Evolutionary conservation across 495 filamentous ascomycete species (phyloP), one percentile per base, ranked within the genome.

Genomic region (Hypoxylon fragiforme): DNA sequence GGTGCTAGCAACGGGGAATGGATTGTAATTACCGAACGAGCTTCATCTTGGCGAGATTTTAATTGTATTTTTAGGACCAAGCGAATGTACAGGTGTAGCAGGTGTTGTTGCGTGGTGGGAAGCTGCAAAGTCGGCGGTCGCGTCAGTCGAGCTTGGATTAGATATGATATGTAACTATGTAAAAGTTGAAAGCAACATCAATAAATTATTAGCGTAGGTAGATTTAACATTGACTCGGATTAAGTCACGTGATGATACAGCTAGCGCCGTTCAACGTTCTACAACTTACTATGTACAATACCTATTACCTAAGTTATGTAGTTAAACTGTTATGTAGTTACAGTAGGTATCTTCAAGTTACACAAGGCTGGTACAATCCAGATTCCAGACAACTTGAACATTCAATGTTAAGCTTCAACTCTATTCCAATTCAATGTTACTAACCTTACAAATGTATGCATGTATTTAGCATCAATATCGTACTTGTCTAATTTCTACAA

Each of bases 31-130:
- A 96, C 92, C 92, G 88, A 72, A 97, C 92, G 75, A 97, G 88
- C 88, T 97, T 97, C 92, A 97, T 97, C 59, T 66, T 89, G 78
- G 42, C 67, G n/a, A n/a, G n/a, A n/a, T n/a, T n/a, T n/a, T 43
- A 58, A 43, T 63, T 64, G 13, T 21, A n/a, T 11, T 22, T 12
- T 30, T 13, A 14, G 30, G 31, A 13, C 14, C 11, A 26, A 26
- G 43, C 30, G 32, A 40, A 46, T 55, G 2, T 44, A 7, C 16
- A 6, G 3, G 18, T 14, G 24, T 28, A 28, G 4, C 9, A 4
- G 9, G 24, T 53, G 13, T 20, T 16, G 26, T 50, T 16, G 21
- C 16, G 18, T 31, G 30, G 14, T 22, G n/a, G 24, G 38, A 50
- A 54, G 56, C 49, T 47, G 20, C 9, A 28, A 47, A 16, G 21